phyloP scores from a whole-genome alignment of 2,329 filamentous ascomycete genomes.

The Calonectria honghensis region DNA sequence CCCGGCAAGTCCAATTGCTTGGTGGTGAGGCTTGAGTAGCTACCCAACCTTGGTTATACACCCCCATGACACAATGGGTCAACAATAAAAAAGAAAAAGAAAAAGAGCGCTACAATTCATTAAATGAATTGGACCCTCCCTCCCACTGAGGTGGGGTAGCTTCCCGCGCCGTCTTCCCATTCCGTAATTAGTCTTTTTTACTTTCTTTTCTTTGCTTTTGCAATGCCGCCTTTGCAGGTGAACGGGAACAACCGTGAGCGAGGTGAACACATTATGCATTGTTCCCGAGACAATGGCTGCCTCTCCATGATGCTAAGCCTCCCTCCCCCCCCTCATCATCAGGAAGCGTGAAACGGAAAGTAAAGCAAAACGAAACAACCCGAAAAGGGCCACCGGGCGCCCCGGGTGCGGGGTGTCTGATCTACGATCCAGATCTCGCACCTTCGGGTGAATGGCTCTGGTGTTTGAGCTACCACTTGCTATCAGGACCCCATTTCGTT shows the following conservation, averaged over 20 bases:
- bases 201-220: not conserved
- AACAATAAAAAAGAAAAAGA: not conserved
- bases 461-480: not conserved
- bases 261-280: not conserved
- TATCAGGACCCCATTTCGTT: constrained; percentile 1
- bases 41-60: not conserved
- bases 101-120: not conserved
- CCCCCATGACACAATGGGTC: not conserved
- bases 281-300: not conserved
- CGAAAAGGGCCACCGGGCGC: not conserved
- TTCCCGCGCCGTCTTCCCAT: not conserved
- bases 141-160: not conserved
- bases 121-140: not conserved
- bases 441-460: not conserved
- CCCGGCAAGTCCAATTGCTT: not conserved
- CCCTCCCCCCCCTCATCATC: not conserved
- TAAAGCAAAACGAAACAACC: not conserved
- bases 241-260: not conserved
- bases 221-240: not conserved
- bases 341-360: not conserved
- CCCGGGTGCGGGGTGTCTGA: not conserved
- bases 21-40: not conserved
- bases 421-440: not conserved
- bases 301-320: not conserved
- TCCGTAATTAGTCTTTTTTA: not conserved